These are phyloP conservation scores for Dioszegia aurantiaca DNA, from an alignment of 768 basidiomycete species.

Conservation along the genomic window DNA sequence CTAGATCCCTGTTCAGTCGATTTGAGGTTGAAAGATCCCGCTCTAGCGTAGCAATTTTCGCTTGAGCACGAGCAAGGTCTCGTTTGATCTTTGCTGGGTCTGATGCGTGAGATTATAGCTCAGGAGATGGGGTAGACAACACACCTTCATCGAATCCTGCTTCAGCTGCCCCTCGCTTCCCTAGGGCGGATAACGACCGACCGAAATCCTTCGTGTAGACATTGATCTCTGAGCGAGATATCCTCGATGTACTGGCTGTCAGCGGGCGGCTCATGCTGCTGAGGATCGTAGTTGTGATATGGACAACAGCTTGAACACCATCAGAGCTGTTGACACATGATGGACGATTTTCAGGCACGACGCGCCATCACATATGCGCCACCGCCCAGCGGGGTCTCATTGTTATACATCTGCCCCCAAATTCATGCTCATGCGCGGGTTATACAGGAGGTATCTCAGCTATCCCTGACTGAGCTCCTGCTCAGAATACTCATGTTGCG, in stretches of 20 bases:
- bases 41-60: conserved; percentile 14
- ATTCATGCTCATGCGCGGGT: no score
- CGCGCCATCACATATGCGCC: no score
- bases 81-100: background rate
- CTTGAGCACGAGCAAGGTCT: conserved; percentile 4
- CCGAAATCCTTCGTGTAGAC: background rate
- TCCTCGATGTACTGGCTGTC: conserved; percentile 1
- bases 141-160: conserved; percentile 23
- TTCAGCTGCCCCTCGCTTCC: conserved; percentile 21
- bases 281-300: no score
- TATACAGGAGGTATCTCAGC: no score
- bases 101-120: background rate
- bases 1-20: conserved; percentile 3
- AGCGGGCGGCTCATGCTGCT: conserved; percentile 7
- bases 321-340: no score
- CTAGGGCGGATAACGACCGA: conserved; percentile 9
- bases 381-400: no score
- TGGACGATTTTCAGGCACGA: no score
- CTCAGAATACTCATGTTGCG: no score
- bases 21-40: conserved; percentile 32
- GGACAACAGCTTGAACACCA: no score
- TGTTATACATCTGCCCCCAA: no score
- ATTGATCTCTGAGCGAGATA: background rate
- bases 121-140: background rate
- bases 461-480: no score